Evolutionary conservation across 192 early-diverging fungal genomes (phyloP).

Genomic region (Coemansia sp.): DNA sequence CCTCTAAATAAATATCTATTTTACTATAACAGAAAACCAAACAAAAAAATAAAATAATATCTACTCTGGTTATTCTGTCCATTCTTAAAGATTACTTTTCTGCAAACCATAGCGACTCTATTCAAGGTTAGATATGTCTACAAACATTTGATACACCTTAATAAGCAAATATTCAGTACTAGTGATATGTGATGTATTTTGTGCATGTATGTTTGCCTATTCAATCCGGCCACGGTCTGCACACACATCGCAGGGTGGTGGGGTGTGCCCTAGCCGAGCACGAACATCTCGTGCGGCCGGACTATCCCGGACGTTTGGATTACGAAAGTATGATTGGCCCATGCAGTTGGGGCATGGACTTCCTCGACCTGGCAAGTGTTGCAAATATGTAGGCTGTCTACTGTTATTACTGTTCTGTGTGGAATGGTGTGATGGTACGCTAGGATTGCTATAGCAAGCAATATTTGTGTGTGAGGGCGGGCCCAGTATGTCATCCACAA

Average conservation of each 20-base stretch:
- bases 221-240: conserved; percentile 27
- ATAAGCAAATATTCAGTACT: too few relatives aligned
- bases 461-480: conserved; percentile 5
- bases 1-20: too few relatives aligned
- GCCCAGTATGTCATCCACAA: conserved; percentile 30
- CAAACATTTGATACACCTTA: too few relatives aligned
- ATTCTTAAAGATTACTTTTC: too few relatives aligned
- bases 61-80: too few relatives aligned
- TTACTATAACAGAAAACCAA: too few relatives aligned
- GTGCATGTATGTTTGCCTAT: neutral
- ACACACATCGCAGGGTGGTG: conserved; percentile 36
- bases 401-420: neutral
- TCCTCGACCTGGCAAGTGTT: conserved; percentile 30
- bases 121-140: too few relatives aligned
- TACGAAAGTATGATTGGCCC: conserved; percentile 44
- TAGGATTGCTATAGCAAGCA: neutral
- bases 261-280: conserved; percentile 15
- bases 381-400: conserved; percentile 5
- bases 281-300: conserved; percentile 19
- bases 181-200: neutral
- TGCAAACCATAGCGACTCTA: too few relatives aligned
- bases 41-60: too few relatives aligned
- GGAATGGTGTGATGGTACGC: neutral
- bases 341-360: conserved; percentile 34
- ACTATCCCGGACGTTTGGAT: conserved; percentile 4